These are phyloP conservation scores for Mycena olivaceomarginata DNA, from an alignment of 768 basidiomycete genomes.

Conservation along the genomic window DNA sequence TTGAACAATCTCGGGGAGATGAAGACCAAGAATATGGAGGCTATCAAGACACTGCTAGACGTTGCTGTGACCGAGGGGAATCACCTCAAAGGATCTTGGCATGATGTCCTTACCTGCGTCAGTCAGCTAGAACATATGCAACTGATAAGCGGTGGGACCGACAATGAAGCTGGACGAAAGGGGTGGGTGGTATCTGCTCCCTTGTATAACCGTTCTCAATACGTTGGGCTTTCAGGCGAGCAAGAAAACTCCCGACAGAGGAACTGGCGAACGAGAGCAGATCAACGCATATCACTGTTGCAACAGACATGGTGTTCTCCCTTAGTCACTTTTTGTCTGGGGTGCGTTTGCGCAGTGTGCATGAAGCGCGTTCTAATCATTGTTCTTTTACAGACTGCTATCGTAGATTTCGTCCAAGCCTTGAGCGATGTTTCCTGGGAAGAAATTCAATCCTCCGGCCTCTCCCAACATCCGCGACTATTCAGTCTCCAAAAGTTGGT, in stretches of 20 bases:
- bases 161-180: constrained; percentile 86
- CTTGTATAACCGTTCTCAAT: constrained; percentile 35
- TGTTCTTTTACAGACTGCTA: constrained; percentile 81
- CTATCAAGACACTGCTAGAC: constrained; percentile 95
- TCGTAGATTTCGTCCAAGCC: constrained; percentile 97
- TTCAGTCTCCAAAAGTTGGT: constrained; percentile 99
- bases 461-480: constrained; percentile 94
- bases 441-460: constrained; percentile 97
- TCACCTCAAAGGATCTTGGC: constrained; percentile 96
- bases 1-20: constrained; percentile 98
- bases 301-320: constrained; percentile 99
- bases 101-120: constrained; percentile 96
- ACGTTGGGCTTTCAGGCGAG: constrained; percentile 56
- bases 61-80: constrained; percentile 98
- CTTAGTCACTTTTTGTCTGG: constrained; percentile 96
- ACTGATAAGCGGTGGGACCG: constrained; percentile 93
- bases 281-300: constrained; percentile 98
- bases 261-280: constrained; percentile 97
- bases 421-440: constrained; percentile 99
- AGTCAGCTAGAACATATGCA: constrained; percentile 99
- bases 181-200: constrained; percentile 71
- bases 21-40: constrained; percentile 99
- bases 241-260: constrained; percentile 86
- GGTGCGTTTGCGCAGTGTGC: constrained; percentile 68
- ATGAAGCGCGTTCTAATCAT: constrained; percentile 14